Percentiles rank a stretch among this genome's conserved stretches.
Conservation (phyloP, 164 flowering plant species). For the Vitis cinerea region DNA sequence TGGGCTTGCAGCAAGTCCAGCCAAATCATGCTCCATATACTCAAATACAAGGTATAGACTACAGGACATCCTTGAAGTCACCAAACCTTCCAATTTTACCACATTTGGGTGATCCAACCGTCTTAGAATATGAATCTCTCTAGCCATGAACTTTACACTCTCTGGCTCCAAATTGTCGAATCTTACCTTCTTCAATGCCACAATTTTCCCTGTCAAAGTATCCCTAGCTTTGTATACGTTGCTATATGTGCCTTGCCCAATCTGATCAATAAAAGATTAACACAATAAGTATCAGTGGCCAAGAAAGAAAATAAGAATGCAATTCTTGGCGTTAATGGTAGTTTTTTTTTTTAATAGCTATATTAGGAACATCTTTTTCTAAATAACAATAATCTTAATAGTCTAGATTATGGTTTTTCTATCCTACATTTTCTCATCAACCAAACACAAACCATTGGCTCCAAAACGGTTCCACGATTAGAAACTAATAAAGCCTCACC, state of each 20-base stretch:
- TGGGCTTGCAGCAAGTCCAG: conserved; percentile 89
- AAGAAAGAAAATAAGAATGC: background rate
- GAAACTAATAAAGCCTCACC: conserved; percentile 24
- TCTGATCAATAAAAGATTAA: conserved; percentile 32
- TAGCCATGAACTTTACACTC: conserved; percentile 86
- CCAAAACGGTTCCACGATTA: background rate
- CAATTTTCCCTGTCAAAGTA: conserved; percentile 61
- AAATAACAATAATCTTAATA: too few relatives aligned
- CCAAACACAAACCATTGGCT: background rate
- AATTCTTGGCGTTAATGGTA: too few relatives aligned
- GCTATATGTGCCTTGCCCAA: conserved; percentile 92
- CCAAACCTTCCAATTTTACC: conserved; percentile 63
- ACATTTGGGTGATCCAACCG: conserved; percentile 76
- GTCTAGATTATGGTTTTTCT: too few relatives aligned
- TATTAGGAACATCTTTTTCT: too few relatives aligned
- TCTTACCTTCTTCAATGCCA: conserved; percentile 70
- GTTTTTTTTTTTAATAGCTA: too few relatives aligned
- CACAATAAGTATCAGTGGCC: background rate
- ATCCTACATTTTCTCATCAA: conserved; percentile 5
- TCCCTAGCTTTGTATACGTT: conserved; percentile 90
- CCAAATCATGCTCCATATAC: conserved; percentile 94
- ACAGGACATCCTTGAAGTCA: conserved; percentile 77
- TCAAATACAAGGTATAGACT: conserved; percentile 77
- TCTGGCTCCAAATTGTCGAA: conserved; percentile 79
- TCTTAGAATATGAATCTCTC: conserved; percentile 77